Percentiles rank a stretch among this genome's conserved stretches.
These are phyloP conservation scores for Hevea brasiliensis DNA, from an alignment of 345 rosid genomes.

Conservation along the genomic window DNA sequence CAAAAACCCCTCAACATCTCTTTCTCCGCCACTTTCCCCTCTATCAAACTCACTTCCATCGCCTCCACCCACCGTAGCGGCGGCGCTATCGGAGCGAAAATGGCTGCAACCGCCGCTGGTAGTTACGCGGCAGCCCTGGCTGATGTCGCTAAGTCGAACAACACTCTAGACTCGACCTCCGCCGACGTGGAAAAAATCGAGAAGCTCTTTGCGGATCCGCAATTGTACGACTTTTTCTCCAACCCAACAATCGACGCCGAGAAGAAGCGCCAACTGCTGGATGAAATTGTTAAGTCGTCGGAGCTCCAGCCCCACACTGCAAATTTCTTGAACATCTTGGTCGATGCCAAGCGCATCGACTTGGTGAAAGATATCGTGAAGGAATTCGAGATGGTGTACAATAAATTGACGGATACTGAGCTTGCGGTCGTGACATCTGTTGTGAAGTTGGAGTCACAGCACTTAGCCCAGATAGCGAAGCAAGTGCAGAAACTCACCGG, in stretches of 20 bases:
- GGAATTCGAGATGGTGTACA: slow-evolving; percentile 75
- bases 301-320: slow-evolving; percentile 56
- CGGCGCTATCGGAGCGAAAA: slow-evolving; percentile 45
- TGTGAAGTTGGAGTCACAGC: slow-evolving; percentile 72
- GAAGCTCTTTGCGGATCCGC: slow-evolving; percentile 56
- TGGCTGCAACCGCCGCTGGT: slow-evolving; percentile 56
- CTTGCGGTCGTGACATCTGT: slow-evolving; percentile 80
- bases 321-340: slow-evolving; percentile 66
- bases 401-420: slow-evolving; percentile 67
- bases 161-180: slow-evolving; percentile 60
- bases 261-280: slow-evolving; percentile 57
- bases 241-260: slow-evolving; percentile 52
- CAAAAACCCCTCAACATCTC: slow-evolving; percentile 45
- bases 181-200: slow-evolving; percentile 78
- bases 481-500: slow-evolving; percentile 92
- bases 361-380: slow-evolving; percentile 60
- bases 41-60: slow-evolving; percentile 27
- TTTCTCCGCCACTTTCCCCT: slow-evolving; percentile 42
- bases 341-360: slow-evolving; percentile 64
- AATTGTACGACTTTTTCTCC: slow-evolving; percentile 50
- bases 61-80: slow-evolving; percentile 21
- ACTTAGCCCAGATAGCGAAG: slow-evolving; percentile 81
- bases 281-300: slow-evolving; percentile 51
- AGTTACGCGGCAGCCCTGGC: slow-evolving; percentile 83
- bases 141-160: slow-evolving; percentile 65